A percentile compares a stretch with the other conserved stretches of the same genome.
phyloP scores from a whole-genome alignment of 139 green algal genomes.

The Coelastrella sp. region DNA sequence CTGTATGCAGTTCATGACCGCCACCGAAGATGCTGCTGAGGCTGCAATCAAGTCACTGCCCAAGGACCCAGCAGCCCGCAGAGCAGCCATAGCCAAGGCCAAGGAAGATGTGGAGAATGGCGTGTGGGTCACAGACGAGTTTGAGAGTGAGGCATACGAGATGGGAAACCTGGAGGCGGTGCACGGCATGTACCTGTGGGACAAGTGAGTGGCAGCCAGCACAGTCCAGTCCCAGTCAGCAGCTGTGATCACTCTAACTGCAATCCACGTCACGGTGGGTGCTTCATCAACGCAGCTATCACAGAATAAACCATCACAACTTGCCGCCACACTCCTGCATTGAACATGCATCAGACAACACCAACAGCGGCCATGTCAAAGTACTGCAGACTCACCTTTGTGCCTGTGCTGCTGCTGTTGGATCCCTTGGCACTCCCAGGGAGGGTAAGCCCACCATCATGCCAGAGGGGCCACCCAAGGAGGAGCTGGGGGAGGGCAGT shows the following conservation, averaged over 20 bases:
- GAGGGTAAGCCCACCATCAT: conserved; percentile 71
- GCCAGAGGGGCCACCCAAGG: conserved; percentile 50
- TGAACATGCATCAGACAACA: too few relatives aligned
- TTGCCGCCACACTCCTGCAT: too few relatives aligned
- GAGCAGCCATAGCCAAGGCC: conserved; percentile 18
- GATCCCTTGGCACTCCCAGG: neutral
- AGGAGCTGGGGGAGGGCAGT: conserved; percentile 56
- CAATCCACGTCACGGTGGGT: neutral
- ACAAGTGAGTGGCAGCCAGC: conserved; percentile 42
- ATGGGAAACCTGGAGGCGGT: conserved; percentile 70
- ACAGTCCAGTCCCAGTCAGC: neutral
- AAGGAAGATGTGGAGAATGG: conserved; percentile 48
- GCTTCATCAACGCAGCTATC: too few relatives aligned
- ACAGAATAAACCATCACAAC: too few relatives aligned
- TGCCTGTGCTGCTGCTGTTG: neutral
- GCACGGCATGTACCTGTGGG: conserved; percentile 70
- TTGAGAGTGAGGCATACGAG: conserved; percentile 66
- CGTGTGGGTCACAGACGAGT: conserved; percentile 71
- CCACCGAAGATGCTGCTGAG: conserved; percentile 48
- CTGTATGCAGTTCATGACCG: conserved; percentile 56
- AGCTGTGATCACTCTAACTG: neutral
- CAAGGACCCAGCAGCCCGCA: neutral
- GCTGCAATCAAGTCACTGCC: conserved; percentile 4
- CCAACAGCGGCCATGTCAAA: too few relatives aligned
- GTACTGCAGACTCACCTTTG: neutral